Evolutionary conservation across 2,329 filamentous ascomycete species (phyloP).

Genomic region (Thelonectria discophora): DNA sequence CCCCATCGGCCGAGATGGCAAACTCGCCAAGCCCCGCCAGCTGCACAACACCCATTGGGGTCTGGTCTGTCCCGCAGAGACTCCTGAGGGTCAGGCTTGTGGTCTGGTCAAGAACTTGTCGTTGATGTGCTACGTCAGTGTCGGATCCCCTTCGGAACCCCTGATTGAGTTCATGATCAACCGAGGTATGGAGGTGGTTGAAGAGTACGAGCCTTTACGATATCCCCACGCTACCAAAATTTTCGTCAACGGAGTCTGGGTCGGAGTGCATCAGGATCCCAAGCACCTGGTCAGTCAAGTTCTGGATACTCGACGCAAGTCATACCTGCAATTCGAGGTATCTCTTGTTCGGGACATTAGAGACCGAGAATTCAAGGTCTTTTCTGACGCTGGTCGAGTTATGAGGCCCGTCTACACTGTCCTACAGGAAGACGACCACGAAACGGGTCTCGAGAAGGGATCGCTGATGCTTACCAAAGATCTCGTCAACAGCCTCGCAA

Average conservation of each 20-base stretch:
- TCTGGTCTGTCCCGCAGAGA: constrained; percentile 95
- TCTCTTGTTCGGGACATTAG: constrained; percentile 96
- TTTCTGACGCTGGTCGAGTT: constrained; percentile 95
- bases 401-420: constrained; percentile 94
- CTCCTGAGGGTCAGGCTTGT: constrained; percentile 97
- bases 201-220: constrained; percentile 88
- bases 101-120: constrained; percentile 98
- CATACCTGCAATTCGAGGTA: constrained; percentile 89
- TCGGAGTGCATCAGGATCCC: constrained; percentile 91
- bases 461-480: constrained; percentile 84
- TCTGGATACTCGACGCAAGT: constrained; percentile 78
- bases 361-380: constrained; percentile 97
- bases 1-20: constrained; percentile 95
- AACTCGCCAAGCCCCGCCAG: constrained; percentile 96
- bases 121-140: constrained; percentile 97
- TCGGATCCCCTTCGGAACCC: constrained; percentile 89
- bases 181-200: constrained; percentile 93
- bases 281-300: constrained; percentile 84
- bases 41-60: constrained; percentile 99
- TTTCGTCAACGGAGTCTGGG: constrained; percentile 98
- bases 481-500: constrained; percentile 77
- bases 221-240: constrained; percentile 96
- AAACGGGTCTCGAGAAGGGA: constrained; percentile 67
- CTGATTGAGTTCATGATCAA: constrained; percentile 96
- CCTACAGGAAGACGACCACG: constrained; percentile 82